Evolutionary conservation across 1,284 basidiomycete species (phyloP).

Genomic region (Cryptococcus amylolentus): DNA sequence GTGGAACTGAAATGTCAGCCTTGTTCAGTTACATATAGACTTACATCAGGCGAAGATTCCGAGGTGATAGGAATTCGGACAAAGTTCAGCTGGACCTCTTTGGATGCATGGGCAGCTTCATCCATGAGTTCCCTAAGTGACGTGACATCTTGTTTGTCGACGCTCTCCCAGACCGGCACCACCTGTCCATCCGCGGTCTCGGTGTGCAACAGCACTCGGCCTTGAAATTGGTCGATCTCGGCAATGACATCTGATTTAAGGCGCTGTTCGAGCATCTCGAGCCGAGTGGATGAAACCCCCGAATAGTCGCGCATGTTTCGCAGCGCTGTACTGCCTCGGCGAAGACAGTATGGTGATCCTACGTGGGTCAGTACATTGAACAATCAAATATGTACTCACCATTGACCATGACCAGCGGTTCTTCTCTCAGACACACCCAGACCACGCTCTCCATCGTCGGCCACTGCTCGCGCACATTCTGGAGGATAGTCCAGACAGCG

Average conservation of each 20-base stretch:
- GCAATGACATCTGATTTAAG: constrained; percentile 83
- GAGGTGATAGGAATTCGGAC: constrained; percentile 84
- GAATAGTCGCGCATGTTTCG: constrained; percentile 87
- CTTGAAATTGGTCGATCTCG: constrained; percentile 78
- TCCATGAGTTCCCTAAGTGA: constrained; percentile 91
- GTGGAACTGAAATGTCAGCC: constrained; percentile 48
- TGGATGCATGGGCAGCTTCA: constrained; percentile 50
- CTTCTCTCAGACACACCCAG: constrained; percentile 91
- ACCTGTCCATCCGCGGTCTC: constrained; percentile 86
- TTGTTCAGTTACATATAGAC: constrained; percentile 10
- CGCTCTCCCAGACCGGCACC: constrained; percentile 93
- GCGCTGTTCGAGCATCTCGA: constrained; percentile 87
- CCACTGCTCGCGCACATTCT: constrained; percentile 62
- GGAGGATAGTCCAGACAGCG: constrained; percentile 80
- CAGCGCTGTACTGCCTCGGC: constrained; percentile 73
- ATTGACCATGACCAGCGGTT: constrained; percentile 86
- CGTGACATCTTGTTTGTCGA: constrained; percentile 68
- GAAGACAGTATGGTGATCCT: constrained; percentile 48
- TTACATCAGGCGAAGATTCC: constrained; percentile 53
- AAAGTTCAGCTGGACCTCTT: constrained; percentile 62
- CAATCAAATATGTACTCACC: constrained; percentile 24
- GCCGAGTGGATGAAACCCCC: constrained; percentile 79
- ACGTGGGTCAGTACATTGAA: constrained; percentile 4
- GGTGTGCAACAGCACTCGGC: constrained; percentile 79
- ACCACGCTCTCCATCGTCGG: constrained; percentile 64